phyloP scores from a whole-genome alignment of 257 asterid species.

The Phtheirospermum japonicum region DNA sequence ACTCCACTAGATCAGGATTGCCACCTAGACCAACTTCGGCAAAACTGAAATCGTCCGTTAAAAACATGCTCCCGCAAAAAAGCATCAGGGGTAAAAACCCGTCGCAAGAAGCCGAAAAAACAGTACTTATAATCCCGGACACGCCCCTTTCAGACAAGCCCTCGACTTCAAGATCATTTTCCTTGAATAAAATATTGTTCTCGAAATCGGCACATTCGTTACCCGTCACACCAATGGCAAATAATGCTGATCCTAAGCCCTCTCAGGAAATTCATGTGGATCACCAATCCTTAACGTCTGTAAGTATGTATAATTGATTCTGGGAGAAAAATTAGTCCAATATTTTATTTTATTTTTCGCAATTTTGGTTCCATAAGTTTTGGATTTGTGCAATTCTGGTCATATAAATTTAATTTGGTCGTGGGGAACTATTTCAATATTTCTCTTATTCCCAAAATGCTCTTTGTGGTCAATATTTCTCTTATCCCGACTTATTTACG shows the following conservation, averaged over 20 bases:
- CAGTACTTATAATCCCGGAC: constrained; percentile 73
- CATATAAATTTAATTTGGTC: no score
- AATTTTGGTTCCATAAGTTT: no score
- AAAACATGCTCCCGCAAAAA: constrained; percentile 76
- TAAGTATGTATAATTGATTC: constrained; percentile 33
- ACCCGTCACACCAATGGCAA: constrained; percentile 72
- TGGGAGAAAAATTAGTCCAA: neutral
- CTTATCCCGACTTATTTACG: no score
- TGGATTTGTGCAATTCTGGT: no score
- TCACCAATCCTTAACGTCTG: constrained; percentile 42
- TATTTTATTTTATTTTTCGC: no score
- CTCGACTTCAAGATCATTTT: constrained; percentile 90
- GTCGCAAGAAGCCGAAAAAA: constrained; percentile 65
- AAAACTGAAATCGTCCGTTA: constrained; percentile 68
- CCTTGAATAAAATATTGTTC: constrained; percentile 71
- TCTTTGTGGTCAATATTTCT: neutral
- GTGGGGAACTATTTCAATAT: neutral
- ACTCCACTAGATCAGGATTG: constrained; percentile 64
- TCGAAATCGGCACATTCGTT: constrained; percentile 68
- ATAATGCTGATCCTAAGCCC: constrained; percentile 38
- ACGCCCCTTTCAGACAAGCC: constrained; percentile 69
- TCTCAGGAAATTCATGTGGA: constrained; percentile 41
- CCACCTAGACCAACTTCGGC: constrained; percentile 92
- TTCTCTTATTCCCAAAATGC: neutral
- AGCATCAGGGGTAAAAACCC: constrained; percentile 57